A percentile compares a stretch with the other conserved stretches of the same genome.
Conservation (phyloP, 176 grass and related monocot species). For the Elymus sibiricus region DNA sequence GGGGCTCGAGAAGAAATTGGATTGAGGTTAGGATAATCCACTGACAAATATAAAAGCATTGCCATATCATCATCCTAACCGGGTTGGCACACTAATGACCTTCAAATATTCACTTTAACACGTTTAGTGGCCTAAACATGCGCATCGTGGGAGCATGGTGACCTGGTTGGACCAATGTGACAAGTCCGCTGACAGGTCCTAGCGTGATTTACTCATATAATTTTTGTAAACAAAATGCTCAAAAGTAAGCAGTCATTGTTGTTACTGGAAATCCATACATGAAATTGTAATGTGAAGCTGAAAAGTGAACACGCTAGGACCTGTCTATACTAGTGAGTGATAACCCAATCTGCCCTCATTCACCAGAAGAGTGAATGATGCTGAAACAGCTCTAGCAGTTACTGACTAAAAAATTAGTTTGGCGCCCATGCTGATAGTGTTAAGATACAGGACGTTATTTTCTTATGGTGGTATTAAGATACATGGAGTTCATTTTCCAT, state of each 20-base stretch:
- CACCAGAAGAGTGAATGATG: too few relatives aligned
- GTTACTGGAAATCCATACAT: neutral
- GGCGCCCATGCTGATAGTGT: neutral
- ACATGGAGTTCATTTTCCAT: neutral
- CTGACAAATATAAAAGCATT: neutral
- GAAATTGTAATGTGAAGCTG: constrained; percentile 4
- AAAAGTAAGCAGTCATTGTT: constrained; percentile 1
- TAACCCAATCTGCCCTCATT: neutral
- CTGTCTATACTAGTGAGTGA: neutral
- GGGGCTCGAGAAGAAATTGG: neutral
- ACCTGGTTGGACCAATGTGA: neutral
- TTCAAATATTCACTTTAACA: neutral
- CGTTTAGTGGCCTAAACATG: neutral
- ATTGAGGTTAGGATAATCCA: neutral
- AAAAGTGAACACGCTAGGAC: constrained; percentile 15
- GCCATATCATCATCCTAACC: neutral
- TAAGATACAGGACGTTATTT: constrained; percentile 5
- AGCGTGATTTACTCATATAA: neutral
- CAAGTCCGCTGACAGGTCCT: neutral
- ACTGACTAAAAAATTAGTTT: neutral
- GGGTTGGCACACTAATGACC: neutral
- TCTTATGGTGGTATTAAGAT: constrained; percentile 3
- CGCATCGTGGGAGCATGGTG: neutral
- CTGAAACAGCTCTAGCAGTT: neutral
- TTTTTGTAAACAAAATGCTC: neutral